Conservation (phyloP, 1,284 basidiomycete species). For the Trichosporon faecale region DNA sequence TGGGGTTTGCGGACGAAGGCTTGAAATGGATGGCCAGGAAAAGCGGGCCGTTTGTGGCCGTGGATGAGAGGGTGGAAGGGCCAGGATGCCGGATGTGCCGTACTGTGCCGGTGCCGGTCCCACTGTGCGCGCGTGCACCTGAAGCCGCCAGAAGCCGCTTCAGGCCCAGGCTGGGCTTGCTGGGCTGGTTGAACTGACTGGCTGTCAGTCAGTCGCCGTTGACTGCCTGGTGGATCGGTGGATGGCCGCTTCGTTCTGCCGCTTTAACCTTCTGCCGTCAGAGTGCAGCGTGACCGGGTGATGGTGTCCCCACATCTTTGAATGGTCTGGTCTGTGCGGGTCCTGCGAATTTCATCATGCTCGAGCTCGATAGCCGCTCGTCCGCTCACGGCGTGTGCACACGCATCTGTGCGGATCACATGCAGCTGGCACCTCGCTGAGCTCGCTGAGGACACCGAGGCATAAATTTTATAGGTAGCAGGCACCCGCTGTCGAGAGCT, state of each 20-base stretch:
- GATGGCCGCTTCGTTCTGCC: background rate
- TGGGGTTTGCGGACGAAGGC: background rate
- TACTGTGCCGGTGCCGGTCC: background rate
- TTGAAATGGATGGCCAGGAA: background rate
- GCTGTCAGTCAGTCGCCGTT: too few species aligned
- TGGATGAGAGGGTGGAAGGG: background rate
- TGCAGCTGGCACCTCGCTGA: too few species aligned
- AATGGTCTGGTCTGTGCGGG: background rate
- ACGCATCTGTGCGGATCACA: background rate
- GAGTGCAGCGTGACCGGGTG: background rate
- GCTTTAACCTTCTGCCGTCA: background rate
- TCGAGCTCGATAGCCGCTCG: too few species aligned
- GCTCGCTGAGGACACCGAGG: background rate
- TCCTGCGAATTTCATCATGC: background rate
- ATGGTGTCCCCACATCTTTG: background rate
- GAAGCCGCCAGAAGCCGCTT: background rate
- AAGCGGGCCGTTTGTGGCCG: slow-evolving; percentile 3
- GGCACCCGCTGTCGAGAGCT: background rate
- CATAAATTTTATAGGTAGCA: background rate
- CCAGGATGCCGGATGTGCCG: background rate
- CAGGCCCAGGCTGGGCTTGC: background rate
- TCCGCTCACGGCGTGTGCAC: too few species aligned
- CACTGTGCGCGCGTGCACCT: background rate
- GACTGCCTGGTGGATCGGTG: too few species aligned
- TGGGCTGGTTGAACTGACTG: background rate